These are phyloP conservation scores for Tilletia indica DNA, from an alignment of 1,284 basidiomycete genomes.

Conservation along the genomic window DNA sequence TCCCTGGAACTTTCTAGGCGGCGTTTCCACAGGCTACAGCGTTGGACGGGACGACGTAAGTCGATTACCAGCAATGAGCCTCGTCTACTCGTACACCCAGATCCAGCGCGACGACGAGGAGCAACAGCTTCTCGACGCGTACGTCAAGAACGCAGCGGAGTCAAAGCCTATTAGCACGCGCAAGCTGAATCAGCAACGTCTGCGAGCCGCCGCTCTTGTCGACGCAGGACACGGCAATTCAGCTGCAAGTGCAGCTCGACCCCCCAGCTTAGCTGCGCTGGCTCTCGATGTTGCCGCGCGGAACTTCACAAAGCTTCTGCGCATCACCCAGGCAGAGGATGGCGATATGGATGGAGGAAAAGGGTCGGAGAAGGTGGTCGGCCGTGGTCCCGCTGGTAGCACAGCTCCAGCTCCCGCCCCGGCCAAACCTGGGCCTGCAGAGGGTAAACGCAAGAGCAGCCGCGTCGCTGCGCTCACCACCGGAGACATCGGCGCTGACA, in stretches of 20 bases:
- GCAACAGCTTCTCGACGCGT: slow-evolving; percentile 15
- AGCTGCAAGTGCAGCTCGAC: not conserved
- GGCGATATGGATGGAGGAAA: not conserved
- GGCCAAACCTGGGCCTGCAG: too few relatives aligned
- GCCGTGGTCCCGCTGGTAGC: not conserved
- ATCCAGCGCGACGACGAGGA: slow-evolving; percentile 15
- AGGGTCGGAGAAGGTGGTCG: not conserved
- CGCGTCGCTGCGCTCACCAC: not conserved
- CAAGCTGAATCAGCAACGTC: not conserved
- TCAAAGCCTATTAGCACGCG: slow-evolving; percentile 4
- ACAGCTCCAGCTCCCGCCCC: not conserved
- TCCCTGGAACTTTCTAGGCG: too few relatives aligned
- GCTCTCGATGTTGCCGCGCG: slow-evolving; percentile 5
- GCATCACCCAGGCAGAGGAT: not conserved
- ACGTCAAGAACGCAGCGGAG: slow-evolving; percentile 13
- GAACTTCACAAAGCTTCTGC: slow-evolving; percentile 9
- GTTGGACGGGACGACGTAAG: too few relatives aligned
- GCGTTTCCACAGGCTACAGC: too few relatives aligned
- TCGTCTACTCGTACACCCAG: slow-evolving; percentile 3
- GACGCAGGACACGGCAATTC: slow-evolving; percentile 2
- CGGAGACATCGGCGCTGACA: not conserved
- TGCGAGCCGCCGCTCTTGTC: not conserved
- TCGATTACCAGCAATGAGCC: too few relatives aligned
- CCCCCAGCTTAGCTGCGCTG: slow-evolving; percentile 3
- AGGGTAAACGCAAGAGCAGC: not conserved